Conservation (phyloP, 352 stramenopile genomes). For the Phytophthora tubulina region DNA sequence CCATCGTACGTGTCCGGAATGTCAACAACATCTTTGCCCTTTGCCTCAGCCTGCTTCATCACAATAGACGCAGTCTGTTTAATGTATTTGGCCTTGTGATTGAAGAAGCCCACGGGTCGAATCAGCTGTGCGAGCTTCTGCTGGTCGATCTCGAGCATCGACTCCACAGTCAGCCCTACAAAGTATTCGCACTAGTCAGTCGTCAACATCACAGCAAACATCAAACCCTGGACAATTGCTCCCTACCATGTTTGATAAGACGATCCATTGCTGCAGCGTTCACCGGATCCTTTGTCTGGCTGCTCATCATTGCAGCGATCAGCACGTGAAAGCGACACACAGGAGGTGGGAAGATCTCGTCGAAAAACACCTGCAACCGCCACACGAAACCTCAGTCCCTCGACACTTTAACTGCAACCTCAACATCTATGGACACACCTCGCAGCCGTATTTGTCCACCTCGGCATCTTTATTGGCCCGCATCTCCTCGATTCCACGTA, state of each 20-base stretch:
- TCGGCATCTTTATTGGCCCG: conserved; percentile 66
- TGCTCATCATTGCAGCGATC: conserved; percentile 97
- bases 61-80: conserved; percentile 82
- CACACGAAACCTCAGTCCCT: conserved; percentile 1
- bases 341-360: conserved; percentile 50
- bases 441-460: conserved; percentile 77
- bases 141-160: conserved; percentile 87
- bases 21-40: conserved; percentile 60
- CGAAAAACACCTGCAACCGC: conserved; percentile 48
- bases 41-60: conserved; percentile 42
- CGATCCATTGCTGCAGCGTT: conserved; percentile 79
- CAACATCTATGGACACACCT: conserved; percentile 44
- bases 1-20: conserved; percentile 93
- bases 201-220: neutral
- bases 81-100: conserved; percentile 97
- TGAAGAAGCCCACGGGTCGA: conserved; percentile 95
- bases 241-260: conserved; percentile 62
- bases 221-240: neutral
- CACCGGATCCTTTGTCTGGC: conserved; percentile 97
- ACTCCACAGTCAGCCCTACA: conserved; percentile 86
- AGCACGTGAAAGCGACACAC: conserved; percentile 93
- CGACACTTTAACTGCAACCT: neutral
- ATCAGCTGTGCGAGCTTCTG: conserved; percentile 92
- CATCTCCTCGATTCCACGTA: conserved; percentile 76
- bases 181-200: conserved; percentile 1